Evolutionary conservation across 306 rosid genomes (phyloP).

Genomic region (Pyrus bretschneideri): DNA sequence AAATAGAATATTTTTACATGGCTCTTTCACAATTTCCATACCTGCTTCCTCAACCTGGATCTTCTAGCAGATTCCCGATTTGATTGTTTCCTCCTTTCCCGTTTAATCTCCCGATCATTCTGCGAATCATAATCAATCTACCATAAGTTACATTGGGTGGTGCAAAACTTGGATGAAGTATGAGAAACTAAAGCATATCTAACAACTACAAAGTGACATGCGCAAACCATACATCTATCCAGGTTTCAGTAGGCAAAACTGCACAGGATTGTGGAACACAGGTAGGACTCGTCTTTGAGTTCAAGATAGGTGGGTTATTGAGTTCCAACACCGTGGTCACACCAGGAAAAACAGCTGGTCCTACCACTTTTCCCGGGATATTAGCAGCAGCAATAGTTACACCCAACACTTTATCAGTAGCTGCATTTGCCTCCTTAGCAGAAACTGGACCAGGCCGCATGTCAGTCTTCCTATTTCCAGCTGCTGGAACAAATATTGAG

Average conservation of each 20-base stretch:
- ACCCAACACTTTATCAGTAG: constrained; percentile 24
- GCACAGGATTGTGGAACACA: constrained; percentile 36
- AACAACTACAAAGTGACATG: neutral
- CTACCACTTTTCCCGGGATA: constrained; percentile 38
- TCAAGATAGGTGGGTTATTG: constrained; percentile 43
- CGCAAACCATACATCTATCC: constrained; percentile 50
- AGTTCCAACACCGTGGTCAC: constrained; percentile 58
- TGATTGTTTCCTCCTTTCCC: constrained; percentile 94
- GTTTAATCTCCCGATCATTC: constrained; percentile 84
- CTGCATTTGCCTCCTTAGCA: constrained; percentile 30
- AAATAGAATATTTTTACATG: neutral
- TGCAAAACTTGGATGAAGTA: neutral
- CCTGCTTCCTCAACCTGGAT: constrained; percentile 98
- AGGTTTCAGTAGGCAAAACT: constrained; percentile 60
- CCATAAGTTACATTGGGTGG: neutral
- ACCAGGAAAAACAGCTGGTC: constrained; percentile 53
- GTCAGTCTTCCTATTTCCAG: constrained; percentile 56
- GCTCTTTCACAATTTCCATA: constrained; percentile 1
- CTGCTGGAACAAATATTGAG: constrained; percentile 27
- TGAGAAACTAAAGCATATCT: neutral
- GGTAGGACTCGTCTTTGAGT: constrained; percentile 28
- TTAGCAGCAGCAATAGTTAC: constrained; percentile 26
- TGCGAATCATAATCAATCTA: constrained; percentile 27
- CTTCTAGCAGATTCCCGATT: constrained; percentile 98
- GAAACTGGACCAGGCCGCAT: constrained; percentile 30